Evolutionary conservation across 495 filamentous ascomycete genomes (phyloP).

Genomic region (Aspergillus saccharolyticus): DNA sequence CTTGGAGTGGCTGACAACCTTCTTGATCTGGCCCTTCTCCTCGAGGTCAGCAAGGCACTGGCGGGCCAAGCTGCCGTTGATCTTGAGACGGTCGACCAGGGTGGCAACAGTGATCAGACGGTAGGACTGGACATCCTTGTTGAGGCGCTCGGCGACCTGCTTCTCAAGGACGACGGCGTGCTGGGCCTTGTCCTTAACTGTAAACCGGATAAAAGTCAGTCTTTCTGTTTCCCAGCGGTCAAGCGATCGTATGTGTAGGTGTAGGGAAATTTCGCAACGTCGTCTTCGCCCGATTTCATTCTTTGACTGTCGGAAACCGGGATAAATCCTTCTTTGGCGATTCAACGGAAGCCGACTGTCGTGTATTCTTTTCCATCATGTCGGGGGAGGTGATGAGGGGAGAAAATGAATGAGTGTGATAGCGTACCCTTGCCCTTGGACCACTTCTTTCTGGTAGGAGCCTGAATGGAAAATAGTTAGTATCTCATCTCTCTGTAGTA

Average conservation of each 20-base stretch:
- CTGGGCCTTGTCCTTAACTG: slow-evolving; percentile 99
- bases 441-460: slow-evolving; percentile 99
- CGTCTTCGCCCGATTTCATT: too few species aligned
- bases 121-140: slow-evolving; percentile 99
- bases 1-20: slow-evolving; percentile 93
- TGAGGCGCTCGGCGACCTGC: slow-evolving; percentile 59
- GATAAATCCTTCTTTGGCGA: too few species aligned
- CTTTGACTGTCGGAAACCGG: too few species aligned
- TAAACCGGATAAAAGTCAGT: slow-evolving; percentile 26
- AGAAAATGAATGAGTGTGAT: slow-evolving; percentile 19
- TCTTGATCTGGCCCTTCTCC: slow-evolving; percentile 97
- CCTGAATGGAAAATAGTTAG: slow-evolving; percentile 42
- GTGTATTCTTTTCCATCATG: slow-evolving; percentile 3
- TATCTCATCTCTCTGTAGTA: neutral
- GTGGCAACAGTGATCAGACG: slow-evolving; percentile 97
- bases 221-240: too few species aligned
- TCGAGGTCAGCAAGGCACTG: slow-evolving; percentile 87
- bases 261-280: neutral
- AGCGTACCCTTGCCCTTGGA: slow-evolving; percentile 95
- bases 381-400: slow-evolving; percentile 15
- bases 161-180: slow-evolving; percentile 82
- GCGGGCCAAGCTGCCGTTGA: slow-evolving; percentile 96
- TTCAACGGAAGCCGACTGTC: neutral
- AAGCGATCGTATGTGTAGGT: too few species aligned
- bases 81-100: slow-evolving; percentile 99